A percentile compares a stretch with the other conserved stretches of the same genome.
Conservation (phyloP, 1,139 yeast genomes). For the Suhomyces ambrosiae region DNA sequence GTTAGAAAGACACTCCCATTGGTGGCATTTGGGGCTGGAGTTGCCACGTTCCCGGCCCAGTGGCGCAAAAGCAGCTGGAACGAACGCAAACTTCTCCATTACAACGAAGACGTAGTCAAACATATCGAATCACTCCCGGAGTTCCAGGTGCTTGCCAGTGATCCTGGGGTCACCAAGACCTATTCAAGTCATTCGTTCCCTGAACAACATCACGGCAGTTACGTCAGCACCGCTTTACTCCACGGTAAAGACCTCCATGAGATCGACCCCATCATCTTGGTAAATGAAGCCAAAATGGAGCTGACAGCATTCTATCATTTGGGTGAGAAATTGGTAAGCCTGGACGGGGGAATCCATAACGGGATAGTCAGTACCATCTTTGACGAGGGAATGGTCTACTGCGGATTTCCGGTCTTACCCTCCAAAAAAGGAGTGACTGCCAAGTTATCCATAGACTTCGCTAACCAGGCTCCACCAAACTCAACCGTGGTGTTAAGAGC, state of each 20-base stretch:
- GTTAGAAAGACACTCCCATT: constrained; percentile 34
- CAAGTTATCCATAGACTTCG: constrained; percentile 63
- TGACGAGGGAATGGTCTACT: constrained; percentile 84
- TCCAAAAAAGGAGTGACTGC: constrained; percentile 92
- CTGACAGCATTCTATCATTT: constrained; percentile 67
- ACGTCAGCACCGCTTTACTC: constrained; percentile 67
- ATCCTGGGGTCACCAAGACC: constrained; percentile 28
- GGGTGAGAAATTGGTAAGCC: constrained; percentile 66
- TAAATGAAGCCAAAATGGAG: constrained; percentile 41
- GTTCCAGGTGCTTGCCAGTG: constrained; percentile 32
- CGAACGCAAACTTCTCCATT: constrained; percentile 22
- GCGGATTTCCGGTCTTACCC: constrained; percentile 88
- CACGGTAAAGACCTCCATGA: constrained; percentile 64
- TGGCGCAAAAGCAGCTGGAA: constrained; percentile 35
- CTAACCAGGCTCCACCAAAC: constrained; percentile 65
- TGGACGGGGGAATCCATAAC: constrained; percentile 79
- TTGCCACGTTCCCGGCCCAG: constrained; percentile 44
- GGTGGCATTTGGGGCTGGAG: constrained; percentile 50
- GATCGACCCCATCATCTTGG: constrained; percentile 65
- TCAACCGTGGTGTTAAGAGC: constrained; percentile 71
- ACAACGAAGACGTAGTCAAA: constrained; percentile 34
- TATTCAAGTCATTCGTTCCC: constrained; percentile 55
- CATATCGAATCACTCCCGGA: constrained; percentile 34
- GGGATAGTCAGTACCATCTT: constrained; percentile 81
- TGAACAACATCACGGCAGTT: constrained; percentile 58